These are phyloP conservation scores for Meyerozyma athensensis DNA, from an alignment of 1,139 yeast species.

Conservation along the genomic window DNA sequence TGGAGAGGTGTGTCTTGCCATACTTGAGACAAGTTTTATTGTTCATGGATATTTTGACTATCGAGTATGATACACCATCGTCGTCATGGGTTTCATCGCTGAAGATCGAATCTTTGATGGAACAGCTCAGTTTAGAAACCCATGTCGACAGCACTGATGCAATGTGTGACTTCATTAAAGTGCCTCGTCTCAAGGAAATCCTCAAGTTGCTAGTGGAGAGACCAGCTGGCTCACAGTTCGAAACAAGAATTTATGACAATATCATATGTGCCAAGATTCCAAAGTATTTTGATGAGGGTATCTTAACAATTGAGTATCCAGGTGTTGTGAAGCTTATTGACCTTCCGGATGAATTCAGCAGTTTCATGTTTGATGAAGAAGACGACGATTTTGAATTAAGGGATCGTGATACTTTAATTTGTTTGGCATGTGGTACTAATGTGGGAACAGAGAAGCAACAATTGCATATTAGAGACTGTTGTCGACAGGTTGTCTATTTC, in stretches of 20 bases:
- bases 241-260: slow-evolving; percentile 11
- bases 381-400: slow-evolving; percentile 18
- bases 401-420: slow-evolving; percentile 17
- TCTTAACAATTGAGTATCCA: slow-evolving; percentile 32
- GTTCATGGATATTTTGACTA: slow-evolving; percentile 31
- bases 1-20: slow-evolving; percentile 30
- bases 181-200: neutral
- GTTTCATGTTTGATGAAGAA: slow-evolving; percentile 14
- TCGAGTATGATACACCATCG: slow-evolving; percentile 8
- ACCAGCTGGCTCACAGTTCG: slow-evolving; percentile 6
- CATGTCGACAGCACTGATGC: neutral
- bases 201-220: slow-evolving; percentile 21
- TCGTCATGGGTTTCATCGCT: neutral
- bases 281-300: slow-evolving; percentile 18
- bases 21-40: slow-evolving; percentile 34
- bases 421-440: slow-evolving; percentile 30
- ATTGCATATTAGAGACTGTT: slow-evolving; percentile 25
- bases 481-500: slow-evolving; percentile 33
- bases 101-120: neutral
- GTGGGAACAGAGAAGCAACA: slow-evolving; percentile 14
- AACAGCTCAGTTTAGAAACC: neutral
- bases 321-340: slow-evolving; percentile 36
- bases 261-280: slow-evolving; percentile 26
- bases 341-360: slow-evolving; percentile 32
- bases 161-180: neutral